Percentiles rank a stretch among this genome's conserved stretches.
Evolutionary conservation across 495 filamentous ascomycete species (phyloP).

Genomic region (Aspergillus taichungensis): DNA sequence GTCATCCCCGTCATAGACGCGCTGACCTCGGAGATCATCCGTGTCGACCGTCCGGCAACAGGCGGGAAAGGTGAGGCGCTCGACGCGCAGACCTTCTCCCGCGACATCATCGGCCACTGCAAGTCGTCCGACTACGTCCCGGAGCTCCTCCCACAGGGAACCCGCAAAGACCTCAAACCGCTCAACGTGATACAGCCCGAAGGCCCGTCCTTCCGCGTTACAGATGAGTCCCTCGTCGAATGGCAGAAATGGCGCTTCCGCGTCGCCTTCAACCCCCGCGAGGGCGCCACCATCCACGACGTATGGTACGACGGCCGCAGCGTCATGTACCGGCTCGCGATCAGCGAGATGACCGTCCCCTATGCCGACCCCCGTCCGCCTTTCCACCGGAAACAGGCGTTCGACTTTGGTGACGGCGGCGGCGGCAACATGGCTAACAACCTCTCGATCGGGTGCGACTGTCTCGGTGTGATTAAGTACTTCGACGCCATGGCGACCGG

Average conservation of each 20-base stretch:
- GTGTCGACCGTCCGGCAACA: slow-evolving; percentile 42
- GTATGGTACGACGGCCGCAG: slow-evolving; percentile 66
- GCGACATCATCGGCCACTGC: slow-evolving; percentile 44
- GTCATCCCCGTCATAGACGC: slow-evolving; percentile 71
- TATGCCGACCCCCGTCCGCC: slow-evolving; percentile 56
- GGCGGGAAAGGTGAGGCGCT: slow-evolving; percentile 36
- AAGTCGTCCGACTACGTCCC: slow-evolving; percentile 55
- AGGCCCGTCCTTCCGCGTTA: slow-evolving; percentile 60
- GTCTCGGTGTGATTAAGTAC: slow-evolving; percentile 61
- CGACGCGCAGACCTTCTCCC: slow-evolving; percentile 29
- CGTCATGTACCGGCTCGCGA: slow-evolving; percentile 59
- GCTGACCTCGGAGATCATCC: slow-evolving; percentile 55
- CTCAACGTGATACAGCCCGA: slow-evolving; percentile 72
- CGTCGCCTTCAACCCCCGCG: slow-evolving; percentile 59
- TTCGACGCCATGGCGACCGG: slow-evolving; percentile 51
- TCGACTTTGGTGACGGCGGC: slow-evolving; percentile 65
- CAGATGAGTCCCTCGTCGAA: slow-evolving; percentile 42
- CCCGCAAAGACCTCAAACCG: slow-evolving; percentile 67
- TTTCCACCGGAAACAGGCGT: slow-evolving; percentile 62
- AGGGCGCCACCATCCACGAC: slow-evolving; percentile 61
- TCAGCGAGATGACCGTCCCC: slow-evolving; percentile 74
- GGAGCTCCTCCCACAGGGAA: slow-evolving; percentile 49
- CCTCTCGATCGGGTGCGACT: slow-evolving; percentile 60
- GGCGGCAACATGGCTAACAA: slow-evolving; percentile 64
- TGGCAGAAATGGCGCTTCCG: slow-evolving; percentile 70